phyloP scores from a whole-genome alignment of 139 green algal genomes.

The Coccomyxa sp. region DNA sequence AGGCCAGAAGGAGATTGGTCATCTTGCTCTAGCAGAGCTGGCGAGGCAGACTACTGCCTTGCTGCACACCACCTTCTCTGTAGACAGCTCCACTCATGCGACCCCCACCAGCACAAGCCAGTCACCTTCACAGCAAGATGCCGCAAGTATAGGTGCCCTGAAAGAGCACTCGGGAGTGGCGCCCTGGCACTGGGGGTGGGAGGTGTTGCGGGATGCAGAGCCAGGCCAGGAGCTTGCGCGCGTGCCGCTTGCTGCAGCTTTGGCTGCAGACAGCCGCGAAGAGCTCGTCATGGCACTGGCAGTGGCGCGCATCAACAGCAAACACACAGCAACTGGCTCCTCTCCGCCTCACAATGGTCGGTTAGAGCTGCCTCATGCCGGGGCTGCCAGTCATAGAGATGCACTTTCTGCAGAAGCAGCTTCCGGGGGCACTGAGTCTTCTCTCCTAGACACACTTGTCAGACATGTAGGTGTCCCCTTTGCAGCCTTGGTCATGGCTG shows the following conservation, averaged over 20 bases:
- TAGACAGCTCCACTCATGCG: not conserved
- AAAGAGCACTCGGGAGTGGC: not conserved
- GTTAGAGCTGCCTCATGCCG: too few relatives aligned
- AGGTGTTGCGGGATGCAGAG: not conserved
- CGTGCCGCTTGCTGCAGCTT: not conserved
- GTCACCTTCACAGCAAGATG: not conserved
- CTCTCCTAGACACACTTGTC: too few relatives aligned
- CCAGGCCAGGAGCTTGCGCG: not conserved
- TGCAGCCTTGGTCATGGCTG: too few relatives aligned
- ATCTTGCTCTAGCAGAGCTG: not conserved
- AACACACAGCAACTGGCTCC: too few relatives aligned
- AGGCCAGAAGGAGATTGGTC: slow-evolving; percentile 13
- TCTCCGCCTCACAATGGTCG: too few relatives aligned
- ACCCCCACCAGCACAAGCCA: not conserved
- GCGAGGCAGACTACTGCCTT: not conserved
- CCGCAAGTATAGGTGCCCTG: not conserved
- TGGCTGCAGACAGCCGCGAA: not conserved
- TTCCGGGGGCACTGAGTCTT: too few relatives aligned
- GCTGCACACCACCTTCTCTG: not conserved
- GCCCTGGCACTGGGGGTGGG: not conserved
- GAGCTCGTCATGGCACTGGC: slow-evolving; percentile 5
- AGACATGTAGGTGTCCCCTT: too few relatives aligned
- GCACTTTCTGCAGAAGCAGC: too few relatives aligned
- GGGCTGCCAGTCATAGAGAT: too few relatives aligned
- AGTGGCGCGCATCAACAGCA: too few relatives aligned